Evolutionary conservation across 768 basidiomycete genomes (phyloP).

Genomic region (Paxillus ammoniavirescens): DNA sequence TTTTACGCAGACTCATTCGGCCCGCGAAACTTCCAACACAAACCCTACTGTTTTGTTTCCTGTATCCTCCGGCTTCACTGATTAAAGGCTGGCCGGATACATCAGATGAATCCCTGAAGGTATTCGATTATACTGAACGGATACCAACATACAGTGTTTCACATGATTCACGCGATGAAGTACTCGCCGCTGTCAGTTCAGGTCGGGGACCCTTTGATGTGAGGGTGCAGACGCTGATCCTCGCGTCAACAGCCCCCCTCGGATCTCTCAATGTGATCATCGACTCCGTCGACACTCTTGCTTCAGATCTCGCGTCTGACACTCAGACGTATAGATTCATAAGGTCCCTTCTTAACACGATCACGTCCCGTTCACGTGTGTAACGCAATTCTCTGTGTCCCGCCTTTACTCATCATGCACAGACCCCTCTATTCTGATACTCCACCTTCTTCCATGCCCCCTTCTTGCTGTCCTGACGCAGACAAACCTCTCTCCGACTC

Average conservation of each 20-base stretch:
- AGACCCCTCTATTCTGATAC: constrained; percentile 58
- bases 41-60: constrained; percentile 54
- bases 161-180: constrained; percentile 34
- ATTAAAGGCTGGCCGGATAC: constrained; percentile 30
- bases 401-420: constrained; percentile 10
- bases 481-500: constrained; percentile 60
- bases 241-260: constrained; percentile 32
- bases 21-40: constrained; percentile 16
- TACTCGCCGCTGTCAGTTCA: constrained; percentile 43
- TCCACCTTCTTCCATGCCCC: constrained; percentile 53
- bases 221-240: constrained; percentile 4
- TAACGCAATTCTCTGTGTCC: background rate
- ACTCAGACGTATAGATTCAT: constrained; percentile 55
- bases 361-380: constrained; percentile 53
- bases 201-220: constrained; percentile 17
- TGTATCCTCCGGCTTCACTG: constrained; percentile 51
- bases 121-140: constrained; percentile 49
- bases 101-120: constrained; percentile 24
- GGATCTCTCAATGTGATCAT: constrained; percentile 62
- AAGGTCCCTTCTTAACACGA: constrained; percentile 40
- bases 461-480: constrained; percentile 57
- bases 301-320: constrained; percentile 54
- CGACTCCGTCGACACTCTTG: constrained; percentile 70
- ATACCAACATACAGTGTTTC: constrained; percentile 53
- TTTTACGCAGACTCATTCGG: constrained; percentile 48